These are phyloP conservation scores for Nasturtium officinale DNA, from an alignment of 345 rosid species.

Conservation along the genomic window DNA sequence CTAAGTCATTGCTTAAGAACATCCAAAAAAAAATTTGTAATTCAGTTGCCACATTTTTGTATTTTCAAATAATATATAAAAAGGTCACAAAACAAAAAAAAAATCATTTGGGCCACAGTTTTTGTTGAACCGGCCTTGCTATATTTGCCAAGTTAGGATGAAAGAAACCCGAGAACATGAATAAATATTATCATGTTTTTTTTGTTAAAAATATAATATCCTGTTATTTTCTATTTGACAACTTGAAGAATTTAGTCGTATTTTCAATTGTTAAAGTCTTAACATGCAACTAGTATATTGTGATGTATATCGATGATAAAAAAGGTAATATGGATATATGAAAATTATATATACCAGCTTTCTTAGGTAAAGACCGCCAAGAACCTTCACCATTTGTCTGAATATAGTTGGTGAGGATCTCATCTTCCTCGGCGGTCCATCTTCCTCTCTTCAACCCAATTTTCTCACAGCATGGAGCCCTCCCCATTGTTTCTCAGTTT, in stretches of 20 bases:
- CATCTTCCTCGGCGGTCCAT: conserved; percentile 89
- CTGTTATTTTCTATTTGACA: not conserved
- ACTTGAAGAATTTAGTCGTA: not conserved
- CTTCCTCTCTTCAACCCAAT: conserved; percentile 81
- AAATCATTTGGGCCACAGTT: no score
- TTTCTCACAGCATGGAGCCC: conserved; percentile 90
- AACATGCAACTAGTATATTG: not conserved
- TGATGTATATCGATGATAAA: not conserved
- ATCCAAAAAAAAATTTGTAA: no score
- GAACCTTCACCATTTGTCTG: conserved; percentile 79
- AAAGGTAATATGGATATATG: not conserved
- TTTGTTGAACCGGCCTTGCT: no score
- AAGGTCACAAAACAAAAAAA: no score
- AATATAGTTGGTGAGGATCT: conserved; percentile 61
- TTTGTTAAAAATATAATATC: not conserved
- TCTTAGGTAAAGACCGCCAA: conserved; percentile 85
- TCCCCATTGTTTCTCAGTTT: conserved; percentile 57
- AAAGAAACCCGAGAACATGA: not conserved
- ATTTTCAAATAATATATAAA: no score
- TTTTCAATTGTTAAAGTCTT: not conserved
- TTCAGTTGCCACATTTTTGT: no score
- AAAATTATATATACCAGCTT: conserved; percentile 60
- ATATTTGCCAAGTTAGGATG: not conserved
- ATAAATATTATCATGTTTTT: not conserved
- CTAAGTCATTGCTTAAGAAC: no score